A percentile compares a stretch with the other conserved stretches of the same genome.
Conservation (phyloP, 1,139 yeast genomes). For the Suhomyces bribrorum region DNA sequence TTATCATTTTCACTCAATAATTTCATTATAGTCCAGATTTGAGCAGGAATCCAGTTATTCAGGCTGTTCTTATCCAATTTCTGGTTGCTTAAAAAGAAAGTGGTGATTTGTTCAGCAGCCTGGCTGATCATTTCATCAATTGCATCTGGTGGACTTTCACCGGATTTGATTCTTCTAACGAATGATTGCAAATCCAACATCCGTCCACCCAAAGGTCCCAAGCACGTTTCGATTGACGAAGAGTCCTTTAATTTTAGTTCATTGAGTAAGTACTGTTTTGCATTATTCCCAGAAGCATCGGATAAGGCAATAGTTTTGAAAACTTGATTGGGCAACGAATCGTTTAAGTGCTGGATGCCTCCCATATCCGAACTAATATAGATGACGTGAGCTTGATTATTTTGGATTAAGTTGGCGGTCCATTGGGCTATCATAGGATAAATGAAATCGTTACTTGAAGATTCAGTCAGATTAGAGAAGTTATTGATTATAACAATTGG, state of each 20-base stretch:
- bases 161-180: slow-evolving; percentile 82
- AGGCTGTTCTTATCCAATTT: slow-evolving; percentile 20
- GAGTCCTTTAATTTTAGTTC: slow-evolving; percentile 45
- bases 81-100: slow-evolving; percentile 64
- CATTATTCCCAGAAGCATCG: slow-evolving; percentile 76
- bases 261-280: slow-evolving; percentile 67
- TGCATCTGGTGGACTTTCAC: slow-evolving; percentile 80
- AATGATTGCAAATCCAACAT: slow-evolving; percentile 92
- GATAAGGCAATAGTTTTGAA: slow-evolving; percentile 73
- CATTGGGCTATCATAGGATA: slow-evolving; percentile 82
- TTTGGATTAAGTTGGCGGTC: slow-evolving; percentile 75
- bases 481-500: slow-evolving; percentile 87
- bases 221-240: slow-evolving; percentile 50
- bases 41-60: slow-evolving; percentile 68
- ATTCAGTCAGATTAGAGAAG: slow-evolving; percentile 59
- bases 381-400: slow-evolving; percentile 86
- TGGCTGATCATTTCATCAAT: slow-evolving; percentile 77
- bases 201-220: slow-evolving; percentile 88
- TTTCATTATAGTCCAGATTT: slow-evolving; percentile 85
- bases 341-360: slow-evolving; percentile 64
- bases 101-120: slow-evolving; percentile 85
- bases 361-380: slow-evolving; percentile 86
- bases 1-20: slow-evolving; percentile 50
- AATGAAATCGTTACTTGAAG: slow-evolving; percentile 56
- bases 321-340: slow-evolving; percentile 81